Evolutionary conservation across 2,329 filamentous ascomycete species (phyloP), one percentile per base, ranked within the genome.

Genomic region (Purpureocillium lavendulum): DNA sequence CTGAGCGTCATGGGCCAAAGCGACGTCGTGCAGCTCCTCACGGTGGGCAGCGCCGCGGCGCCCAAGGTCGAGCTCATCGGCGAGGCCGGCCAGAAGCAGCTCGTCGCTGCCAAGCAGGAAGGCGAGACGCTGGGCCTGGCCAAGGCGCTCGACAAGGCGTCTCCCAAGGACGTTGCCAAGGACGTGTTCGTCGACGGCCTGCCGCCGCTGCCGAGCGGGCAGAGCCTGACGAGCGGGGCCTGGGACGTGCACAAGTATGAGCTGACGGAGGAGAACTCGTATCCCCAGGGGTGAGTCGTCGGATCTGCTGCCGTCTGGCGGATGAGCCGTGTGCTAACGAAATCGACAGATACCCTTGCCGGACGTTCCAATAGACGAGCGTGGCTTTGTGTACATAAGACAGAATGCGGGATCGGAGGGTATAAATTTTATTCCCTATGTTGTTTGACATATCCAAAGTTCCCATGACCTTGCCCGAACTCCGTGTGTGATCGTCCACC

Each of bases 11-110:
- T 98, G 45, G 82, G 71, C 43, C 92, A 97, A 70, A 77, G 77
- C 35, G 85, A 97, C 62, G 81, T 87, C 38, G 92, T 92, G 17
- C 84, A 83, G 32, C 76, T 98, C 52, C 71, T 98, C 58, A 81
- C 75, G 21, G 80, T 97, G 33, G 92, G 92, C 49, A 95, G 83
- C 65, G 83, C 82, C 41, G 82, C 78, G 10, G 70, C 69, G 36
- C 90, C 92, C 28, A 90, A 87, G 68, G 80, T 87, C 47, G 87
- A 94, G 55, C 75, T 90, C 57, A 75, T 94, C 43, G 71, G 71
- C 47, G 88, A 57, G 70, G 64, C 52, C 7, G 66, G 77, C 54
- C 61, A 60, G 56, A 67, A 75, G 85, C 70, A 69, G 43, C 69
- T 98, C 47, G 82, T 92, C 30, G 77, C 77, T 21, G 82, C 84